Evolutionary conservation across 768 basidiomycete species (phyloP), one percentile per base, ranked within the genome.

Genomic region (Pleurotus tuoliensis): DNA sequence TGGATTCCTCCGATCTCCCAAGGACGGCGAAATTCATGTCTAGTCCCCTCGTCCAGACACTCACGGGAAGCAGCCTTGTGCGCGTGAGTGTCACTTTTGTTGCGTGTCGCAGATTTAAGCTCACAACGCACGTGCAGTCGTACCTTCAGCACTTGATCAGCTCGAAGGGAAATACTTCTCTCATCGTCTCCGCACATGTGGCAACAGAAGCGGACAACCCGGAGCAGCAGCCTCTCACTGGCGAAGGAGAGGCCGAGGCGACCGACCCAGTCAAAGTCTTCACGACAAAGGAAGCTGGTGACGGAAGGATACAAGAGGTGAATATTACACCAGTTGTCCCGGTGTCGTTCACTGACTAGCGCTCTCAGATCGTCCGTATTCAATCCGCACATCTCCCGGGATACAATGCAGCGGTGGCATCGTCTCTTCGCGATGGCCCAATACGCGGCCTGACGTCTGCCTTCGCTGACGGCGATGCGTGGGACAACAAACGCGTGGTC

Each of bases 11-110:
- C 30, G 89, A 90, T 65, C 77, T 91, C 58, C 87, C 88, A 27
- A 79, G 85, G 16, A 90, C 89, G 0, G 78, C 83, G 9, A 89
- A 86, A 67, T 83, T 90, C 66, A 88, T 91, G 81, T 88, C 88
- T 4, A 84, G 86, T 2, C 88, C 88, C 0, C 62, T 90, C 12
- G 78, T 90, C n/a, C 88, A 90, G 68, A 73, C 78, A 11, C 62
- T 88, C 9, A 79, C 87, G 0, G 79, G 87, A 11, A 87, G 82
- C 62, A 73, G 74, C 16, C 82, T 85, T 4, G 80, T 84, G 58
- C 79, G 81, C 58, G 87, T 88, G 62, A 56, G 78, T 69, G 16
- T 40, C 9, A 27, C 39, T 7, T 47, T 50, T 0, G 9, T 34
- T 34, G 30, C 30, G 30, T 34, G 30, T 34, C 30, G 24, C 24